Percentiles rank a stretch among this genome's conserved stretches.
Conservation (phyloP, 495 filamentous ascomycete genomes). For the Neurospora sublineolata region DNA sequence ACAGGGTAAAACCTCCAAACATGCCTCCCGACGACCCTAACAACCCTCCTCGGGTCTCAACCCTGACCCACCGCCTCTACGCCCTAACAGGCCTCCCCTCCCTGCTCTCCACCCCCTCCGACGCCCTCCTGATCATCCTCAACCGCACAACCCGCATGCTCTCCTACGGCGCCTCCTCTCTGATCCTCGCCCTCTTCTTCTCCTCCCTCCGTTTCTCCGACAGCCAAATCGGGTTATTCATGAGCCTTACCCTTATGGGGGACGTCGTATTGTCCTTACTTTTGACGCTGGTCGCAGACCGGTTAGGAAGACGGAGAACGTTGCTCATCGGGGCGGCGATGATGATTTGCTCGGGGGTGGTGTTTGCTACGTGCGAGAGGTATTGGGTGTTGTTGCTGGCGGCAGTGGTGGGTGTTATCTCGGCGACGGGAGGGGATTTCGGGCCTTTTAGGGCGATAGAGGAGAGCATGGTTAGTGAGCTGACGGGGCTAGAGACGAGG, state of each 20-base stretch:
- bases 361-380: constrained; percentile 50
- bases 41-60: too few species aligned
- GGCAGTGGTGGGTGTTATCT: constrained; percentile 73
- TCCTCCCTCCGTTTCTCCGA: constrained; percentile 52
- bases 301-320: constrained; percentile 54
- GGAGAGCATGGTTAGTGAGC: constrained; percentile 65
- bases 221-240: constrained; percentile 67
- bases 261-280: constrained; percentile 66
- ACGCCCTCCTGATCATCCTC: constrained; percentile 64
- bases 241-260: constrained; percentile 74
- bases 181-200: constrained; percentile 39
- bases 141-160: constrained; percentile 53
- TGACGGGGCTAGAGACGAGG: constrained; percentile 48
- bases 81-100: constrained; percentile 30
- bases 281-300: constrained; percentile 68
- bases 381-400: constrained; percentile 68
- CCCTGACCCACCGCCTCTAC: not conserved
- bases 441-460: constrained; percentile 79
- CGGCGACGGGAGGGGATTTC: constrained; percentile 66
- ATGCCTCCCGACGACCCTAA: not conserved
- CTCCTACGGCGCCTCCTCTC: constrained; percentile 29
- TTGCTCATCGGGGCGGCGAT: constrained; percentile 53
- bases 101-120: constrained; percentile 37
- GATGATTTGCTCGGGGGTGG: constrained; percentile 64
- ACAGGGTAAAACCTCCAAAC: too few species aligned